These are phyloP conservation scores for Curvularia spicifera DNA, from an alignment of 2,329 filamentous ascomycete species.

Conservation along the genomic window DNA sequence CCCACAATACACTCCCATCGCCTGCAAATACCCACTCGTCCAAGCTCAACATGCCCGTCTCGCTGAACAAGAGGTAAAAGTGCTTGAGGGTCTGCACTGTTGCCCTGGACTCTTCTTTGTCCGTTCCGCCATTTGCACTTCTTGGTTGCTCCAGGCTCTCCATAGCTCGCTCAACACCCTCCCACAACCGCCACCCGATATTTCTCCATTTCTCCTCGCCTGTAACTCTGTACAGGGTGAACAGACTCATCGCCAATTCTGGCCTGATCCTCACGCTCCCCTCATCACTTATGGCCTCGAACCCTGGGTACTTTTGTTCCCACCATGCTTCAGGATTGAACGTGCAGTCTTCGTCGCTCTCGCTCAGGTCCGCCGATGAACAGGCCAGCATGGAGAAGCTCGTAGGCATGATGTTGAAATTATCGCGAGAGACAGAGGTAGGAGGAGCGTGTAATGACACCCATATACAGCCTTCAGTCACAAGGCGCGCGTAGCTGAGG, in stretches of 20 bases:
- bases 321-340: slow-evolving; percentile 24
- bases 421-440: slow-evolving; percentile 61
- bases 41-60: slow-evolving; percentile 62
- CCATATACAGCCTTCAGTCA: slow-evolving; percentile 68
- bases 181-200: slow-evolving; percentile 76
- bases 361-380: slow-evolving; percentile 20
- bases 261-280: slow-evolving; percentile 66
- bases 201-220: slow-evolving; percentile 68
- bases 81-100: slow-evolving; percentile 70
- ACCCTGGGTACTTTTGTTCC: slow-evolving; percentile 52
- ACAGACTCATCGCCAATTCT: slow-evolving; percentile 79
- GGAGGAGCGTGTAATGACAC: slow-evolving; percentile 61
- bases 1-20: slow-evolving; percentile 49
- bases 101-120: slow-evolving; percentile 75
- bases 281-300: slow-evolving; percentile 58
- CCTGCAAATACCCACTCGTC: slow-evolving; percentile 67
- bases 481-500: slow-evolving; percentile 59
- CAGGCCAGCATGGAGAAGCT: slow-evolving; percentile 58
- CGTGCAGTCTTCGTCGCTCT: slow-evolving; percentile 4
- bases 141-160: slow-evolving; percentile 24
- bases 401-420: slow-evolving; percentile 2
- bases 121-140: slow-evolving; percentile 59
- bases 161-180: slow-evolving; percentile 59
- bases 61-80: slow-evolving; percentile 66
- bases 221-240: slow-evolving; percentile 75